These are phyloP conservation scores for Ganoderma lucidum DNA, from an alignment of 1,284 basidiomycete species.

Conservation along the genomic window DNA sequence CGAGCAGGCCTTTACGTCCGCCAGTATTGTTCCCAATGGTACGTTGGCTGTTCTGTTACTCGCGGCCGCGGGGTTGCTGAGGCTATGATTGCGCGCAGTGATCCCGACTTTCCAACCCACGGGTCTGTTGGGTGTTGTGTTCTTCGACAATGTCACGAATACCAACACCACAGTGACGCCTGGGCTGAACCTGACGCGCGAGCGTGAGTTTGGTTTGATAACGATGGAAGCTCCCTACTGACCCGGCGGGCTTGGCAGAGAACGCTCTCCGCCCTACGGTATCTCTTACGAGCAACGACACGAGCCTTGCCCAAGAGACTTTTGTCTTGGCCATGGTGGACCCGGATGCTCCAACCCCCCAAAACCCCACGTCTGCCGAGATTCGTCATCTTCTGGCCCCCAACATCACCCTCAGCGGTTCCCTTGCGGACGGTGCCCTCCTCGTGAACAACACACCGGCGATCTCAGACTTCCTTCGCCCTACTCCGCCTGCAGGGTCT, in stretches of 20 bases:
- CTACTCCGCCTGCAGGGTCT: conserved; percentile 53
- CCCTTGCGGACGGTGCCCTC: conserved; percentile 27
- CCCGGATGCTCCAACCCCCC: conserved; percentile 58
- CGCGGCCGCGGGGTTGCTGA: background rate
- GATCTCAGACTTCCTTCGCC: conserved; percentile 47
- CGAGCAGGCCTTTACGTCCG: conserved; percentile 48
- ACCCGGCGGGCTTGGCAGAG: conserved; percentile 39
- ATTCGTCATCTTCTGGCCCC: conserved; percentile 56
- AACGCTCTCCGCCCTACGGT: conserved; percentile 48
- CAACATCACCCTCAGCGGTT: conserved; percentile 46
- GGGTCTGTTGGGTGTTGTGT: conserved; percentile 46
- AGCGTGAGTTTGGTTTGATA: conserved; percentile 44
- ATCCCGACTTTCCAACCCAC: conserved; percentile 49
- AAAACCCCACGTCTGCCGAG: conserved; percentile 48
- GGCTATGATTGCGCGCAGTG: conserved; percentile 33
- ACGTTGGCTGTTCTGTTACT: background rate
- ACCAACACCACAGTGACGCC: conserved; percentile 45
- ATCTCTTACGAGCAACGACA: conserved; percentile 43
- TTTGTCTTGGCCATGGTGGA: conserved; percentile 57
- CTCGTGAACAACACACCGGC: conserved; percentile 51
- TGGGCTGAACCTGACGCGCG: conserved; percentile 49
- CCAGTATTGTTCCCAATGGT: conserved; percentile 51
- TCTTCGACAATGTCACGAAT: conserved; percentile 44
- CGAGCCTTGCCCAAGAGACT: conserved; percentile 38
- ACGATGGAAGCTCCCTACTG: conserved; percentile 1